These are phyloP conservation scores for Mollisia scopiformis DNA, from an alignment of 2,329 filamentous ascomycete genomes.

Conservation along the genomic window DNA sequence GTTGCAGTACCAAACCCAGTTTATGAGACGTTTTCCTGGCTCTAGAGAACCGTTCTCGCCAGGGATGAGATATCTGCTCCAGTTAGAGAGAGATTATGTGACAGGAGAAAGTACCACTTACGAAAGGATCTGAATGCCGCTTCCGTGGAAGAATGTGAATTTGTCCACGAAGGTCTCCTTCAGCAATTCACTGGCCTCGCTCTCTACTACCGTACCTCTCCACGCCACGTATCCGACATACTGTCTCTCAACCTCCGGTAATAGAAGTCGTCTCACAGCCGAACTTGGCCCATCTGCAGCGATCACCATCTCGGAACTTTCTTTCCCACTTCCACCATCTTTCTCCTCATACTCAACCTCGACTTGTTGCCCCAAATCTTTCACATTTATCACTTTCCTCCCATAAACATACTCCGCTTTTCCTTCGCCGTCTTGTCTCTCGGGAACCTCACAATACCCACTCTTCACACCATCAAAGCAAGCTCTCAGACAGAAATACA, in stretches of 20 bases:
- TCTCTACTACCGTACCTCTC: conserved; percentile 45
- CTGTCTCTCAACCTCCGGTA: conserved; percentile 15
- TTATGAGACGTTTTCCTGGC: conserved; percentile 44
- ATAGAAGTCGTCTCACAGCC: conserved; percentile 9
- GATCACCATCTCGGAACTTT: conserved; percentile 18
- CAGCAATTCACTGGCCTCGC: conserved; percentile 39
- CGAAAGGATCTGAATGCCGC: conserved; percentile 43
- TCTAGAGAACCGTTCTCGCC: conserved; percentile 42
- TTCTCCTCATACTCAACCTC: conserved; percentile 3
- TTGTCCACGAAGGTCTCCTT: conserved; percentile 39
- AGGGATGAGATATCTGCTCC: conserved; percentile 44
- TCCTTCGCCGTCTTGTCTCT: conserved; percentile 16
- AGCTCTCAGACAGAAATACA: conserved; percentile 23
- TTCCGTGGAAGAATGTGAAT: conserved; percentile 45
- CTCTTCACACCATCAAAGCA: conserved; percentile 24
- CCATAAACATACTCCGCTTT: conserved; percentile 14
- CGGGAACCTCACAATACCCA: conserved; percentile 13
- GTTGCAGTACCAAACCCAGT: conserved; percentile 51
- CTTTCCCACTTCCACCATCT: background rate
- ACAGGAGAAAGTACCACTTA: background rate
- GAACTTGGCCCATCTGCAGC: conserved; percentile 27
- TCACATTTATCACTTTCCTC: conserved; percentile 6
- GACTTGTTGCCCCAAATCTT: background rate
- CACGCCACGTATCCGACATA: conserved; percentile 44
- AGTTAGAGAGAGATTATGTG: background rate